phyloP scores from a whole-genome alignment of 345 rosid species.

The sweet orange (Citrus sinensis) region DNA sequence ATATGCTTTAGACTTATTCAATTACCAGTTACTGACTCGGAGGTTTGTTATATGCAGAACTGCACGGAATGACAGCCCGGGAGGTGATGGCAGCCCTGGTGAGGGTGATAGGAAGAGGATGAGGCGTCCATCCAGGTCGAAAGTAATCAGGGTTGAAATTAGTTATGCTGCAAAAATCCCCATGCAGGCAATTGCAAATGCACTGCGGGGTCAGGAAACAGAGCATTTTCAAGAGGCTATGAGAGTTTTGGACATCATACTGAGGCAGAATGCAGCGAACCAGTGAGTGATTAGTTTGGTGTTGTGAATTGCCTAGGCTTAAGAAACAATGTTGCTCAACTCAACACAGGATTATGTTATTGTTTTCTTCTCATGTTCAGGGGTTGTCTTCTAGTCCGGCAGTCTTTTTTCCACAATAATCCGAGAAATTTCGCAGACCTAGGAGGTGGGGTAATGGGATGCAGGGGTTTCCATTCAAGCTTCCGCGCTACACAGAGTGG shows the following conservation, averaged over 20 bases:
- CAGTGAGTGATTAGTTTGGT: constrained; percentile 6
- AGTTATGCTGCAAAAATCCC: constrained; percentile 30
- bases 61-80: not conserved
- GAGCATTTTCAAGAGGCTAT: constrained; percentile 25
- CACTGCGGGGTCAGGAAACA: constrained; percentile 16
- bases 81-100: not conserved
- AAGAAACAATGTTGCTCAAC: not conserved
- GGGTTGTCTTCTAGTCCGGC: constrained; percentile 34
- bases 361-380: not conserved
- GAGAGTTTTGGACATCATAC: constrained; percentile 23
- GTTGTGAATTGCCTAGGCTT: not conserved
- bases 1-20: not conserved
- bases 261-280: constrained; percentile 23
- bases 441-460: constrained; percentile 24
- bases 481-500: constrained; percentile 27
- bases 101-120: constrained; percentile 17
- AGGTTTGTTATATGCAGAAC: not conserved
- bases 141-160: constrained; percentile 18
- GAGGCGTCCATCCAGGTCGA: constrained; percentile 4
- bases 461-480: constrained; percentile 30
- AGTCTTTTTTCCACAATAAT: constrained; percentile 28
- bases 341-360: not conserved
- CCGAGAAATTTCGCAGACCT: constrained; percentile 13
- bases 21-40: not conserved
- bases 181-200: constrained; percentile 20